Evolutionary conservation across 768 basidiomycete species (phyloP), one percentile per base, ranked within the genome.

Genomic region (Baorangia bicolor): DNA sequence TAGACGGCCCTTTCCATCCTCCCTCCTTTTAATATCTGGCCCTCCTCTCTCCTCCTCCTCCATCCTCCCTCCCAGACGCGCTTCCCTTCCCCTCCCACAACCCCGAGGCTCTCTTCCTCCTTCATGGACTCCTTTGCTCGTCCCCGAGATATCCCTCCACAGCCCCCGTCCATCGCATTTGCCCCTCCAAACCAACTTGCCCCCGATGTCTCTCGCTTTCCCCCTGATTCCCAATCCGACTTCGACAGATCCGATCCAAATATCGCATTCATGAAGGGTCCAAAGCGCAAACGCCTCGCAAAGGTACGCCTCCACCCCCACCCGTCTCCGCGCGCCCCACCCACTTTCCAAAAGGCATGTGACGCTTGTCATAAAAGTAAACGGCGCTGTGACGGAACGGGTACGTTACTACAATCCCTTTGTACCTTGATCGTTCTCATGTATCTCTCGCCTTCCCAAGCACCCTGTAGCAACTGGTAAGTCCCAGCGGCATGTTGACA

Each of bases 301-400:
- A 81, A 81, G 77, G 80, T 78, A 44, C 41, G 70, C 59, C 21
- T 38, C 25, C 35, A 45, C 28, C 48, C 31, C 49, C 30, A 49
- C 25, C 39, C 20, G 25, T 41, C 45, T 47, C 51, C 37, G 39
- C 30, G 14, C 50, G 25, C 11, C 38, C 37, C 48, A 16, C 44
- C 59, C 53, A 69, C 52, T 11, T 31, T 45, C 47, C 45, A n/a
- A 33, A 54, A 81, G 80, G 80, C 90, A 46, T 92, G 90, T 72
- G 87, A 90, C 71, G 86, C 87, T 50, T 92, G 90, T 69, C 91
- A 92, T 68, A 90, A 88, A 70, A 86, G 84, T 73, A 92, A 92
- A 68, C 83, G 90, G 25, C 83, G 90, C 45, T 92, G 90, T 72
- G 89, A 91, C 72, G 89, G 89, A 31, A 89, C 87, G 57, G 85